Evolutionary conservation across 331 rosid genomes (phyloP), one percentile per base, ranked within the genome.

Genomic region (Pyracantha coccinea): DNA sequence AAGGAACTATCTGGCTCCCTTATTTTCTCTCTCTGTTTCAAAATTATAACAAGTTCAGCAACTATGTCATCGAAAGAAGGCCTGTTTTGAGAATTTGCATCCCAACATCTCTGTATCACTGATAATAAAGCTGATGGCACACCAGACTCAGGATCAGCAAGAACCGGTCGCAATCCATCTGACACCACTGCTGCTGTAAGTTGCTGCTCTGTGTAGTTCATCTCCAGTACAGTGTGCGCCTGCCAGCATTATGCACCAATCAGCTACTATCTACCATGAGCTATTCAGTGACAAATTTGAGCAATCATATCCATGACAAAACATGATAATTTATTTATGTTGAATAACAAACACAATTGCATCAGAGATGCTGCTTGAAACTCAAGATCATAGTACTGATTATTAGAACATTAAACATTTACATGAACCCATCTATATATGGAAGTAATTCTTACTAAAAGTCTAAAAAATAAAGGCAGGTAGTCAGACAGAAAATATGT

Each of bases 191-290:
- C 96, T 65, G 88, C 92, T 54, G 93, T 92, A 69, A 94, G 90
- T 81, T 91, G 92, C 85, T 94, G 99, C 83, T 87, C 97, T 2
- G 96, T 90, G 74, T 94, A 94, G 86, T 89, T 94, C 97, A 94
- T 94, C 84, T 92, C 97, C 77, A 94, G 85, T 47, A 90, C 93
- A 8, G 99, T 94, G 83, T 94, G 99, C 58, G 97, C 99, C 99
- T 93, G 88, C 74, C 82, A 79, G 74, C 29, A 74, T 60, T 31
- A 79, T 61, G 14, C 55, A 77, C 21, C 44, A 29, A 23, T 71
- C 68, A 35, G 58, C 41, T 62, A n/a, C 53, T 63, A 35, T 58
- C 41, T 62, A 27, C 27, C 23, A 67, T 66, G 72, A 66, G 57
- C 71, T 77, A 38, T 66, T 45, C 63, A 54, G 17, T 32, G 31